These are phyloP conservation scores for Geranium incanum DNA, from an alignment of 441 rosid genomes.

Conservation along the genomic window DNA sequence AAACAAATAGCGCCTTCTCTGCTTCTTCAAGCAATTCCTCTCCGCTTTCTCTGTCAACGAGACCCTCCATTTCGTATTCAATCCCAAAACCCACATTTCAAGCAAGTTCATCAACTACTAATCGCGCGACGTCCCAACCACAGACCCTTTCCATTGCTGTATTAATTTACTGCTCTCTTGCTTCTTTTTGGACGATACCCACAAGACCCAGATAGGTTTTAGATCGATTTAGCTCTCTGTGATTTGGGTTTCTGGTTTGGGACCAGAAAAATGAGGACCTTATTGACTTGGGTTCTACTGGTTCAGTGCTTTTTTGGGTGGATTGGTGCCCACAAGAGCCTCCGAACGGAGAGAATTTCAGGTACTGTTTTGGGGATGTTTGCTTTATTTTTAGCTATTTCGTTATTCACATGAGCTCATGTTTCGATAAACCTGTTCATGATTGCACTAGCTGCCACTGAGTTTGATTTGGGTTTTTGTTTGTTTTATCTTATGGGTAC, in stretches of 20 bases:
- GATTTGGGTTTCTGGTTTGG: background rate
- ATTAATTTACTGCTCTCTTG: background rate
- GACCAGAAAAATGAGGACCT: conserved; percentile 32
- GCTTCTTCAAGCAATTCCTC: conserved; percentile 21
- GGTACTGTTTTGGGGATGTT: conserved; percentile 32
- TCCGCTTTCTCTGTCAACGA: conserved; percentile 22
- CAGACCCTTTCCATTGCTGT: conserved; percentile 16
- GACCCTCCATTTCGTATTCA: conserved; percentile 17
- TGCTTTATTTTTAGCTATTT: background rate
- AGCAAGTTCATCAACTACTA: background rate
- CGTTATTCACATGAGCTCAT: background rate
- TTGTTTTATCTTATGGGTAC: too few species aligned
- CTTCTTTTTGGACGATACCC: background rate
- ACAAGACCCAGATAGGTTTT: background rate
- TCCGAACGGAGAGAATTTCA: conserved; percentile 80
- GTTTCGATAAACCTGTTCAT: background rate
- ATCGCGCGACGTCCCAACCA: conserved; percentile 17
- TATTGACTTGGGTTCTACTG: conserved; percentile 41
- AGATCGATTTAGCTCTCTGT: background rate
- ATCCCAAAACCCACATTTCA: background rate
- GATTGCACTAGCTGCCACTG: background rate
- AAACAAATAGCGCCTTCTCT: background rate
- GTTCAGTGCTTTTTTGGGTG: conserved; percentile 29
- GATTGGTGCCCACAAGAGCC: conserved; percentile 50
- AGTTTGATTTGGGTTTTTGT: background rate